Evolutionary conservation across 2,329 filamentous ascomycete species (phyloP), one percentile per base, ranked within the genome.

Genomic region (Hymenoscyphus linearis): DNA sequence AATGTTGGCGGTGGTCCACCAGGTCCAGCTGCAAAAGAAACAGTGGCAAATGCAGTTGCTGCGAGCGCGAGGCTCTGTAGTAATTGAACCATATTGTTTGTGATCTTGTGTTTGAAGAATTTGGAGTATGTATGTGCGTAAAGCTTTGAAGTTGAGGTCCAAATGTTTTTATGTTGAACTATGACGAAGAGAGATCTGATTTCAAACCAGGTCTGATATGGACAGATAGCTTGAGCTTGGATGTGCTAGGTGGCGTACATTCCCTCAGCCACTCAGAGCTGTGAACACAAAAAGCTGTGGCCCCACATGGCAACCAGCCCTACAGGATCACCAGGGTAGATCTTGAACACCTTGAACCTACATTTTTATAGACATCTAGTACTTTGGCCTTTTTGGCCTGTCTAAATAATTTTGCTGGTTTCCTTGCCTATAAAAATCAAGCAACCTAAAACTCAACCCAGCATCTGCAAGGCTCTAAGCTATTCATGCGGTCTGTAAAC

Each of bases 51-150:
- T 64, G 81, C 79, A 67, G 80, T 76, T 64, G 80, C 79, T 67
- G 80, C 77, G 74, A 86, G 75, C 75, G 85, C 74, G 70, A 87
- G 78, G 77, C 80, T 82, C 80, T 84, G 85, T 68, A 87, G 68
- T 60, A 83, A 53, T 47, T 62, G 76, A 63, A 72, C 67, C 71
- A 73, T 72, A 58, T 62, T 69, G 66, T 50, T 47, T 53, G 57
- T 61, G 31, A 34, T 50, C 44, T 53, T 56, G 37, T 50, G 52
- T 44, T 34, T 58, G 34, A 36, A 50, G 31, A 31, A 34, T 26
- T 9, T 37, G 9, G 7, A 27, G 55, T 18, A 27, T 50, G 18
- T 55, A 58, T 56, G 7, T 47, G 10, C 18, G 25, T 27, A 5
- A 13, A 31, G 52, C 14, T 35, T 50, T 27, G 22, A 53, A 22